Evolutionary conservation across 768 basidiomycete species (phyloP), one percentile per base, ranked within the genome.

Genomic region (Leccinum arenicola): DNA sequence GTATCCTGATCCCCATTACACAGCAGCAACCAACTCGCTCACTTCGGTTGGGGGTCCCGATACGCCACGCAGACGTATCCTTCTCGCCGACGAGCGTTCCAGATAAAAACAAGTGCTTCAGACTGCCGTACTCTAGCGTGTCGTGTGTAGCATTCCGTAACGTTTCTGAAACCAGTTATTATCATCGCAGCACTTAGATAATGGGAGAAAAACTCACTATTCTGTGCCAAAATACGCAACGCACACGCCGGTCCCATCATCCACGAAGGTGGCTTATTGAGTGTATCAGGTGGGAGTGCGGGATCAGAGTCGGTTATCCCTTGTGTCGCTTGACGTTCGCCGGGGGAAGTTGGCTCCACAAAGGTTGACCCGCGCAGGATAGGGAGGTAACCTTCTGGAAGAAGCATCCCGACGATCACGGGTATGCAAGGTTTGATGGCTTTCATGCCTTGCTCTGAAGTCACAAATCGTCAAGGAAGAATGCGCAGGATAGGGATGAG

Each of bases 31-130:
- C 38, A n/a, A 40, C 10, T 1, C 4, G 3, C 57, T 25, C 6
- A 69, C 68, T 17, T 55, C 60, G 54, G 8, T 62, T 67, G 43
- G 68, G 68, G 2, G 63, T 69, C 23, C 17, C 12, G 33, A 69
- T 29, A 6, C 35, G 52, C 66, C 60, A 69, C 3, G 56, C 17
- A 6, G 58, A 45, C 10, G 66, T 68, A 10, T 70, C 59, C 9
- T n/a, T 12, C 1, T 61, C 61, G 17, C 27, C 27, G 7, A 50
- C 50, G 29, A 50, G 50, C 10, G 50, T 31, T 17, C 29, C 50
- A 29, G 50, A 50, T 17, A 50, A n/a, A 50, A 29, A 50, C 29
- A 50, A 19, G 21, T 50, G 50, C 21, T 50, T 50, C 29, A 50
- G 5, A 27, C 50, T 50, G 4, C 14, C 50, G 29, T 50, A 50